Base-by-base conservation (phyloP, 345 rosid species). In the Aethionema arabicum region DNA sequence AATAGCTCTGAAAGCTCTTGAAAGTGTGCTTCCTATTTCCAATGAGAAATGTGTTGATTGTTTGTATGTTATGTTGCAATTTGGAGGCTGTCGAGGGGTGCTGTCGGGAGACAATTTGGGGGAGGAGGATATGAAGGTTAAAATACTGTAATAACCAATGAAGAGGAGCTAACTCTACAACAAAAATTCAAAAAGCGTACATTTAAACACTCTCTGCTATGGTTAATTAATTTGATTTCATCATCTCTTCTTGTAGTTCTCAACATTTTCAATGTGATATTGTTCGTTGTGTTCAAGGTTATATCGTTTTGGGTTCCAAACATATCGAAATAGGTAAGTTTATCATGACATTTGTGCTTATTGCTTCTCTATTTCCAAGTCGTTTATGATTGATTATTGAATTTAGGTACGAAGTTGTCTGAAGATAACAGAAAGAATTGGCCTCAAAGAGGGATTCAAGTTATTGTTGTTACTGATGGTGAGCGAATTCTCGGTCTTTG, bases 391-490 rank as follows among this genome's bases (percentile, higher is more conserved):
- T 67, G 42, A 4, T 31, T 8, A 11, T 14, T 40, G 58, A n/a
- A 11, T 47, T 15, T 70, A 91, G 98, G 96, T 70, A 83, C 88
- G 13, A 91, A 83, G 72, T 69, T 91, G 37, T 82, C 96, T 4
- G 98, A 88, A 61, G 96, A 91, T 68, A 82, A 91, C 63, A 79
- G 86, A 73, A 93, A 85, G 76, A 90, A 93, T 66, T 90, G 99
- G 99, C 97, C 97, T 0, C 92, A 87, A 80, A 85, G 85, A 68
- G 83, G 78, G 14, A 83, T 93, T 71, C 97, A 93, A 76, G 99
- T 93, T 58, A 93, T 90, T 21, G 99, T 93, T 52, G 99, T 93
- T 49, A 93, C 97, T 29, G 99, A 93, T 50, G 99, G 97, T 58
- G 99, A 93, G 76, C 79, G 97, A 1, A 93, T 93, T 68, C 75